Percentiles rank a stretch among this genome's conserved stretches.
Conservation (phyloP, 2,329 filamentous ascomycete genomes). For the Cercospora sojina region DNA sequence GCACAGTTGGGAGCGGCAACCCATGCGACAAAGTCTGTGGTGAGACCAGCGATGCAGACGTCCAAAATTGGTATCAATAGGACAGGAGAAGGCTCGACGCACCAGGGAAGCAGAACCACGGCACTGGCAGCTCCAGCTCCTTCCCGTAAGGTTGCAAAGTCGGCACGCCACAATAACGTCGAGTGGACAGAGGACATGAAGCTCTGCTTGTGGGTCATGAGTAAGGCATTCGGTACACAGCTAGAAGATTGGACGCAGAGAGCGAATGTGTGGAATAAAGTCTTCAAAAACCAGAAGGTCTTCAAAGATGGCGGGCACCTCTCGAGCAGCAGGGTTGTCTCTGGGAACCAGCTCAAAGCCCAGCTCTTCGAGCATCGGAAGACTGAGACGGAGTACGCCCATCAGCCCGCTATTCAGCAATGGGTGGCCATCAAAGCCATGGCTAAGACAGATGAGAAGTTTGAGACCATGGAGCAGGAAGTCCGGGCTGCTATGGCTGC, state of each 20-base stretch:
- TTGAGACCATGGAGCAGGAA: not conserved
- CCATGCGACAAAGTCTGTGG: not conserved
- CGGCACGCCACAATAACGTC: not conserved
- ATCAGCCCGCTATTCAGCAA: not conserved
- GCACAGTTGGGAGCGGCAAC: not conserved
- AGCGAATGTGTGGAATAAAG: not conserved
- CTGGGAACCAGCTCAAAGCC: not conserved
- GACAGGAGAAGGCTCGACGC: not conserved
- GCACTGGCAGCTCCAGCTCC: not conserved
- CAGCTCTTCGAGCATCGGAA: not conserved
- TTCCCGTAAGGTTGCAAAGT: not conserved
- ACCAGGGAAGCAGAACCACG: not conserved
- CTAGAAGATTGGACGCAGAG: not conserved
- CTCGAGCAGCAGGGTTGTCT: not conserved
- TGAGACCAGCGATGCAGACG: not conserved
- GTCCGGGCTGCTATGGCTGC: not conserved
- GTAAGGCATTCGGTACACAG: not conserved
- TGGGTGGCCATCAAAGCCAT: not conserved
- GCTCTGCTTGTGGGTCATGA: slow-evolving; percentile 3
- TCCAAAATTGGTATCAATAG: not conserved
- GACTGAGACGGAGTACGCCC: not conserved
- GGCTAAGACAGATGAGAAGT: not conserved
- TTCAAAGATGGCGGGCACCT: not conserved
- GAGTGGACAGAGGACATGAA: not conserved
- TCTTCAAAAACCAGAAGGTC: not conserved